Evolutionary conservation across 1,284 basidiomycete species (phyloP).

Genomic region (Lentinula novae-zelandiae): DNA sequence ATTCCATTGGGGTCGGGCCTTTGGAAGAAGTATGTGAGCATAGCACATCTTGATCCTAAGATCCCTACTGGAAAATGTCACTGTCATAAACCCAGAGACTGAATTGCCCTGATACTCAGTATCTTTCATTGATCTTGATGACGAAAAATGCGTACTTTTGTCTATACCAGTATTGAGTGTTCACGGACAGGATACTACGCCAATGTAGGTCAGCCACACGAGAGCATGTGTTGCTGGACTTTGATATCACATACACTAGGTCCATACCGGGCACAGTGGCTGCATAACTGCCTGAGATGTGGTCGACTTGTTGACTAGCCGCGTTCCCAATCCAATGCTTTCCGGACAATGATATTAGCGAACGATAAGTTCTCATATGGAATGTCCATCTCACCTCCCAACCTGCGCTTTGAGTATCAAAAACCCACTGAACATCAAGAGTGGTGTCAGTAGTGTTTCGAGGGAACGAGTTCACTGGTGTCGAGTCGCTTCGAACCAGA

Average conservation of each 20-base stretch:
- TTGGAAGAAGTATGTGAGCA: conserved; percentile 8
- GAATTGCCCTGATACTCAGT: conserved; percentile 15
- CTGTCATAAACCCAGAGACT: conserved; percentile 52
- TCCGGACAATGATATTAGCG: background rate
- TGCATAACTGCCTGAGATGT: conserved; percentile 48
- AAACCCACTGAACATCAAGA: conserved; percentile 42
- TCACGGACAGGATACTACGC: conserved; percentile 48
- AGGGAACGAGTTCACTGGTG: conserved; percentile 47
- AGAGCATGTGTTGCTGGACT: background rate
- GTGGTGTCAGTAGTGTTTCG: conserved; percentile 33
- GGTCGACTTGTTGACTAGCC: conserved; percentile 36
- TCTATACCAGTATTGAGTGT: conserved; percentile 58
- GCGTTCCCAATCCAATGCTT: conserved; percentile 39
- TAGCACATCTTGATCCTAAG: background rate
- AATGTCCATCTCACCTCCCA: conserved; percentile 35
- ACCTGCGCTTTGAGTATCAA: conserved; percentile 40
- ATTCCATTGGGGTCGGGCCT: conserved; percentile 40
- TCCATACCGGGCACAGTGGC: conserved; percentile 38
- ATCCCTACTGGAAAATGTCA: conserved; percentile 35
- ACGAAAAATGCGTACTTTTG: conserved; percentile 33
- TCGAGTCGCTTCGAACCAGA: conserved; percentile 34
- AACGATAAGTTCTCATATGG: background rate
- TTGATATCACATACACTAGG: conserved; percentile 29
- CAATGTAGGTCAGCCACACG: background rate
- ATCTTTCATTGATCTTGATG: background rate